Percentiles rank a stretch among this genome's conserved stretches.
These are phyloP conservation scores for Pseudogymnoascus sp. DNA, from an alignment of 2,329 filamentous ascomycete species.

Conservation along the genomic window DNA sequence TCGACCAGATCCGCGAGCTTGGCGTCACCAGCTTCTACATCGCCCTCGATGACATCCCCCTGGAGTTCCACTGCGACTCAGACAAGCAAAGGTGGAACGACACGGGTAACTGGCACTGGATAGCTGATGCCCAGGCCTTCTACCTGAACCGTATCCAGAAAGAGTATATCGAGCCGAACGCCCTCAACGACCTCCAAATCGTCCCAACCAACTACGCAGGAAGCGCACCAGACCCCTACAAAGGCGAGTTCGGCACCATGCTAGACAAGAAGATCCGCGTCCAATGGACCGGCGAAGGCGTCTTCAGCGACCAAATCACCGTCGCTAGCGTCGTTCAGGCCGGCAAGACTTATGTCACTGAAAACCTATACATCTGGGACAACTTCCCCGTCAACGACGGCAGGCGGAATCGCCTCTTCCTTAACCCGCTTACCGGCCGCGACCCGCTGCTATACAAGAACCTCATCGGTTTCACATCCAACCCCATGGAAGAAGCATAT, in stretches of 20 bases:
- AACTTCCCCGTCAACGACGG: conserved; percentile 25
- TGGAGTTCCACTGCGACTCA: conserved; percentile 19
- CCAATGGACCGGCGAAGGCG: conserved; percentile 24
- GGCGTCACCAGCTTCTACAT: conserved; percentile 21
- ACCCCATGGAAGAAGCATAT: conserved; percentile 20
- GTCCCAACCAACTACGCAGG: conserved; percentile 21
- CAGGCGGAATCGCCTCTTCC: conserved; percentile 20
- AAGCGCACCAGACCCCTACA: conserved; percentile 19
- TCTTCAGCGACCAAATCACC: conserved; percentile 22
- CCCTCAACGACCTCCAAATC: conserved; percentile 18
- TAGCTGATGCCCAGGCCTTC: conserved; percentile 20
- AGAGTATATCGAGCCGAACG: conserved; percentile 17
- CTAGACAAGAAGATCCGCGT: conserved; percentile 22
- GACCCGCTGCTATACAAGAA: conserved; percentile 19
- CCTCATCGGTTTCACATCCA: conserved; percentile 22
- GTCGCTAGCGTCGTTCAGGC: conserved; percentile 18
- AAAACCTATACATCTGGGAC: conserved; percentile 22
- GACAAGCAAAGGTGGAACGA: conserved; percentile 19
- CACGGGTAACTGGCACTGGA: conserved; percentile 15
- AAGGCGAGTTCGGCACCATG: conserved; percentile 19
- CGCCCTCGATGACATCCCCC: conserved; percentile 20
- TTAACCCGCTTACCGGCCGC: conserved; percentile 22
- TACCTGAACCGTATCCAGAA: conserved; percentile 21
- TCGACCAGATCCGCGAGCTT: conserved; percentile 19
- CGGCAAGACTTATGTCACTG: conserved; percentile 19